Conservation (phyloP, 2,329 filamentous ascomycete genomes). For the Penicillium sp. region DNA sequence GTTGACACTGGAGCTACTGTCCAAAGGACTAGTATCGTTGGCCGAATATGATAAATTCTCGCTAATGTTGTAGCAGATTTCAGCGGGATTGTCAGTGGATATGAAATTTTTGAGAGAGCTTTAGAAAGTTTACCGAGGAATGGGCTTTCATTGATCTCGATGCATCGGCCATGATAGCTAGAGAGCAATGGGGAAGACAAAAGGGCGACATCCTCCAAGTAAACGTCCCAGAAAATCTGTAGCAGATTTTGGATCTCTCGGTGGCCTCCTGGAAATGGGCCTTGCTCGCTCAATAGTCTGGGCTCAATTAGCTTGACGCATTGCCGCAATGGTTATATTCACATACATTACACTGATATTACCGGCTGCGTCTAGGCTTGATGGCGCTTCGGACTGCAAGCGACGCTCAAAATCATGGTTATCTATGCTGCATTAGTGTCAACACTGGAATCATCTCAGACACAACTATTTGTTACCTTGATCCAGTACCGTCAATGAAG, state of each 20-base stretch:
- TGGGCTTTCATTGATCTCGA: neutral
- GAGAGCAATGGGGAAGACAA: neutral
- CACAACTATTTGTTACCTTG: neutral
- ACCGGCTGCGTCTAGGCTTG: neutral
- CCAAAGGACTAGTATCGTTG: conserved; percentile 15
- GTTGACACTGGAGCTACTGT: conserved; percentile 18
- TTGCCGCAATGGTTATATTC: neutral
- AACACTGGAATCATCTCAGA: neutral
- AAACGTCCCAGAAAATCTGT: neutral
- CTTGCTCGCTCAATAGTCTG: neutral
- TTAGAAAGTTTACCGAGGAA: neutral
- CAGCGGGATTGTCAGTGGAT: neutral
- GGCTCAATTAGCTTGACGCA: neutral
- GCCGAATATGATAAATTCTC: conserved; percentile 18
- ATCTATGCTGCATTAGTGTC: neutral
- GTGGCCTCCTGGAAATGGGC: neutral
- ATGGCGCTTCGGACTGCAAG: neutral
- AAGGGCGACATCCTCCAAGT: neutral
- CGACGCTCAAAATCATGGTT: neutral
- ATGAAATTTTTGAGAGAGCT: too few relatives aligned
- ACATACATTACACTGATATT: neutral
- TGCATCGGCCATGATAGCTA: neutral
- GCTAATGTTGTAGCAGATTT: conserved; percentile 21
- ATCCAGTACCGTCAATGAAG: neutral
- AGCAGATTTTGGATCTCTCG: neutral